phyloP scores from a whole-genome alignment of 352 stramenopile species.

The Globisporangium cylindrosporum region DNA sequence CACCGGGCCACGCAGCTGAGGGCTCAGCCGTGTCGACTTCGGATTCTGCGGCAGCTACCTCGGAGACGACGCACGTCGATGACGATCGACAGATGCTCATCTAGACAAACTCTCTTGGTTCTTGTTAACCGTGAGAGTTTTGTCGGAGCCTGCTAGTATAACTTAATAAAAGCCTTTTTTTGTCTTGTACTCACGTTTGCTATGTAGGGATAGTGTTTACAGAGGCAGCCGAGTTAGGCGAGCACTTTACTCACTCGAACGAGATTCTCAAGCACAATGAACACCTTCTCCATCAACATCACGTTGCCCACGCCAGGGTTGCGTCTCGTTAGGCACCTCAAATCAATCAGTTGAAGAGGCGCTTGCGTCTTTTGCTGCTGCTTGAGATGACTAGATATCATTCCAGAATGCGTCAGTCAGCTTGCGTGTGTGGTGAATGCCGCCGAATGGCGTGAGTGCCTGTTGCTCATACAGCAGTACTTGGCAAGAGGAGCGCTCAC shows the following conservation, averaged over 20 bases:
- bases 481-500: neutral
- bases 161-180: conserved; percentile 5
- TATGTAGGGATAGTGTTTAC: no score
- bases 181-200: neutral
- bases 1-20: neutral
- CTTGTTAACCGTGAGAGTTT: neutral
- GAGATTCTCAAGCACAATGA: no score
- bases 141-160: conserved; percentile 2
- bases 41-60: conserved; percentile 9
- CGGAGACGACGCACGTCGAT: neutral
- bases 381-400: no score
- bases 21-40: neutral
- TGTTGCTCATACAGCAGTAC: neutral
- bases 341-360: no score
- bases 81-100: conserved; percentile 6
- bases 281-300: no score
- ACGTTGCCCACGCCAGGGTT: no score
- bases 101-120: neutral
- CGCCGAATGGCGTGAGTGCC: neutral
- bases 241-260: no score
- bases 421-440: no score
- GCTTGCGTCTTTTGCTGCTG: no score
- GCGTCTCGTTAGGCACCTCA: no score
- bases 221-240: no score
- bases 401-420: no score